These are phyloP conservation scores for Diddensiella caesifluorescens DNA, from an alignment of 805 yeast species.

Conservation along the genomic window DNA sequence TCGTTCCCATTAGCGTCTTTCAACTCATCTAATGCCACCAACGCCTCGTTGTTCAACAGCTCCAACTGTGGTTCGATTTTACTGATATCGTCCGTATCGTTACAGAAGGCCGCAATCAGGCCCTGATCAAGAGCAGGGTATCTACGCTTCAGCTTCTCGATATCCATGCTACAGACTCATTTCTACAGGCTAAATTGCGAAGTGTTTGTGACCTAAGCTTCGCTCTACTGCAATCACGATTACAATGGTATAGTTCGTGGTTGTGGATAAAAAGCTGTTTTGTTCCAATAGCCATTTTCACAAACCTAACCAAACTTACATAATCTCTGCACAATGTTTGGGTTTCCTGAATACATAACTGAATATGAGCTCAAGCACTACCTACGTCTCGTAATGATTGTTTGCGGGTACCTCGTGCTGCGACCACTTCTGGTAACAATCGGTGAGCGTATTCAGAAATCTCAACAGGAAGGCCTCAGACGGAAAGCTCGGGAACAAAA, in stretches of 20 bases:
- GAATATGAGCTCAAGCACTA: conserved; percentile 29
- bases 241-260: too few relatives aligned
- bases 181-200: too few relatives aligned
- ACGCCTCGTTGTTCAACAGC: conserved; percentile 8
- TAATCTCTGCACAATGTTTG: too few relatives aligned
- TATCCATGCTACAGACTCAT: too few relatives aligned
- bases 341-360: conserved; percentile 28
- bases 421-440: conserved; percentile 30
- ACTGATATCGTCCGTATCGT: not conserved
- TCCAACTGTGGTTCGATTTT: conserved; percentile 3
- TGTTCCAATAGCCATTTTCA: too few relatives aligned
- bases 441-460: conserved; percentile 25
- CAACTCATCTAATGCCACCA: not conserved
- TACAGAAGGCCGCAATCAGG: conserved; percentile 4
- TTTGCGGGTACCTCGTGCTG: conserved; percentile 27
- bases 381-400: conserved; percentile 28
- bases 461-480: conserved; percentile 24
- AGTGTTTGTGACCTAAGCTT: too few relatives aligned
- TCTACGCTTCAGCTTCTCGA: not conserved
- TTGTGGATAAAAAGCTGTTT: too few relatives aligned
- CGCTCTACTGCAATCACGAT: too few relatives aligned
- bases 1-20: not conserved
- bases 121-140: conserved; percentile 6
- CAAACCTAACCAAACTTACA: too few relatives aligned
- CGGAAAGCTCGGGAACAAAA: conserved; percentile 25